phyloP scores from a whole-genome alignment of 2,329 filamentous ascomycete species.

The Aspergillus jensenii region DNA sequence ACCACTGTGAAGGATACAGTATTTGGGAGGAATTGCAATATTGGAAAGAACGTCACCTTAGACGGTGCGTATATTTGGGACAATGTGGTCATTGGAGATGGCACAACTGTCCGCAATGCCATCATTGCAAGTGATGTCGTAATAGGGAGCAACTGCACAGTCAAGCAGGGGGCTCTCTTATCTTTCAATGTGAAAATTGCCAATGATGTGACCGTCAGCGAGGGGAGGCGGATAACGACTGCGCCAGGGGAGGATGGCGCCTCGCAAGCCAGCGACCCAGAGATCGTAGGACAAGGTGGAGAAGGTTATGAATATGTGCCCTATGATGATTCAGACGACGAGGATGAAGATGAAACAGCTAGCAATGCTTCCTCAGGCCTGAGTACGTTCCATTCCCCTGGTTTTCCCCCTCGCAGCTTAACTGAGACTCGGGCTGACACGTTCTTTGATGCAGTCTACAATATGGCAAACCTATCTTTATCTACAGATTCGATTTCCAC shows the following conservation, averaged over 20 bases:
- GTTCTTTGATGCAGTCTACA: conserved; percentile 45
- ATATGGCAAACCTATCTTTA: conserved; percentile 46
- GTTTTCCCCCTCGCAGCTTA: neutral
- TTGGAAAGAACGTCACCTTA: conserved; percentile 80
- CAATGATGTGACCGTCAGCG: conserved; percentile 53
- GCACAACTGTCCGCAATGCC: conserved; percentile 66
- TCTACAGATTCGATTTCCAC: conserved; percentile 63
- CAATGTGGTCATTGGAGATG: conserved; percentile 73
- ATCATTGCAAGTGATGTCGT: conserved; percentile 73
- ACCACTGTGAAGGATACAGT: conserved; percentile 72
- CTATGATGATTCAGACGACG: conserved; percentile 58
- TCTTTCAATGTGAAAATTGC: conserved; percentile 75
- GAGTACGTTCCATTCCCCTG: conserved; percentile 25
- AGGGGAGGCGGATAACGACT: conserved; percentile 45
- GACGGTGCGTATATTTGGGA: conserved; percentile 87
- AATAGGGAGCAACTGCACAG: conserved; percentile 68
- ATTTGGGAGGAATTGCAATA: conserved; percentile 79
- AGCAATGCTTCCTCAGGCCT: conserved; percentile 54
- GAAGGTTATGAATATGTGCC: conserved; percentile 65
- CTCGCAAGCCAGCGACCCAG: conserved; percentile 47
- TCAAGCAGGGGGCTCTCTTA: conserved; percentile 73
- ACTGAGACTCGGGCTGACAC: neutral
- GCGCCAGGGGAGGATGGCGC: conserved; percentile 45
- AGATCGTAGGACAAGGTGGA: conserved; percentile 58
- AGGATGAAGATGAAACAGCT: conserved; percentile 64